Percentiles rank a stretch among this genome's conserved stretches.
Evolutionary conservation across 257 asterid genomes (phyloP).

Genomic region (Gentiana macrophylla): DNA sequence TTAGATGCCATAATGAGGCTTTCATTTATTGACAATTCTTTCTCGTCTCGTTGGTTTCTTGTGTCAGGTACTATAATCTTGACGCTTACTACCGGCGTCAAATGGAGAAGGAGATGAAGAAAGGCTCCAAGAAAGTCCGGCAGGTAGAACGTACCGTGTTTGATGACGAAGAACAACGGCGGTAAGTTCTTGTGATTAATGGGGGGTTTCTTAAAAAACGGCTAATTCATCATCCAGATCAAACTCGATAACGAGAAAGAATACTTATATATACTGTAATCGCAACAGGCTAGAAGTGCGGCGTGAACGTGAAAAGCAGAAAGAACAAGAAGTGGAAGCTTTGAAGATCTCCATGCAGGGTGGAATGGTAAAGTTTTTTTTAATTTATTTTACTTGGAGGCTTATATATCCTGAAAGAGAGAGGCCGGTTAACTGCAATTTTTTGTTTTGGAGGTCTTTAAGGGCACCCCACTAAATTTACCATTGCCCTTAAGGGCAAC

Average conservation of each 20-base stretch:
- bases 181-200: conserved; percentile 28
- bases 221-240: too few species aligned
- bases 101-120: conserved; percentile 64
- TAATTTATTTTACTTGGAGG: background rate
- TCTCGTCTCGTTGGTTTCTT: conserved; percentile 1
- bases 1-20: background rate
- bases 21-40: background rate
- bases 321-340: conserved; percentile 68
- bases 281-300: conserved; percentile 58
- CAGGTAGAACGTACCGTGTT: conserved; percentile 73
- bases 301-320: conserved; percentile 69
- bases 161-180: conserved; percentile 85
- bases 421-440: too few species aligned
- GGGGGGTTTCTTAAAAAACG: too few species aligned
- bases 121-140: conserved; percentile 40
- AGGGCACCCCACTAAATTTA: too few species aligned
- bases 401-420: background rate
- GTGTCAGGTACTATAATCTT: conserved; percentile 72
- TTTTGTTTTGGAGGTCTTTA: too few species aligned
- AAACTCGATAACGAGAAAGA: too few species aligned
- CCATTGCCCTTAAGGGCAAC: too few species aligned
- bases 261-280: background rate
- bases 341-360: conserved; percentile 73
- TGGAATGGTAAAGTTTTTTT: conserved; percentile 63
- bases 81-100: conserved; percentile 57